Base-by-base conservation (phyloP, 345 rosid genomes). In the Streptanthus diversifolius region DNA sequence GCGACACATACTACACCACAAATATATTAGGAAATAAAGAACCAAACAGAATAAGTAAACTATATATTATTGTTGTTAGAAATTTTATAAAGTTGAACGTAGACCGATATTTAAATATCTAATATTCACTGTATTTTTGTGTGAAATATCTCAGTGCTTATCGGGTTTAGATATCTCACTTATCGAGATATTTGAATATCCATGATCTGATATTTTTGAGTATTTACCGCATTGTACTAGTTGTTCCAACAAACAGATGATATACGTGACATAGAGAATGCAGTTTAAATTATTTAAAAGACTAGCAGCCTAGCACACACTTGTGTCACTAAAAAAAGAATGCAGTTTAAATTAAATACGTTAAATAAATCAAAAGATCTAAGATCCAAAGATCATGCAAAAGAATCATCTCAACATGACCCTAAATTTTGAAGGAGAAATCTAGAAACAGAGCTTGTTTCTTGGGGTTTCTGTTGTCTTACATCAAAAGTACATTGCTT, bases 301-400 rank as follows among this genome's bases (percentile, higher is more conserved):
- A 10, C 27, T 21, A 48, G 37, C 57, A 51, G 54, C 55, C 33
- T 19, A 51, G 52, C 48, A 40, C 55, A 52, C 69, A 68, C 64
- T 68, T 68, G 79, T 68, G 58, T 62, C 74, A 61, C n/a, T 68
- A 41, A 18, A 43, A 40, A 22, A n/a, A 40, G 10, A 5, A 30
- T 53, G 17, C 25, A 68, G 79, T 43, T 53, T 24, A 45, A 43
- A 69, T 63, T 68, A 60, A 75, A 40, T 68, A 60, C 43, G 47
- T 54, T 62, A 75, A 75, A 41, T 5, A 68, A 62, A 61, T 11
- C n/a, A 33, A 68, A 48, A 52, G 65, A 52, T 68, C 64, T 69
- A 75, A 68, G 73, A 67, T 75, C 68, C 79, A 75, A 72, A 76
- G 70, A 62, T 75, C 52, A 69, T 76, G 70, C 70, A 52, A 69